Evolutionary conservation across 148 eudicot genomes (phyloP).

Genomic region (Arbutus unedo): DNA sequence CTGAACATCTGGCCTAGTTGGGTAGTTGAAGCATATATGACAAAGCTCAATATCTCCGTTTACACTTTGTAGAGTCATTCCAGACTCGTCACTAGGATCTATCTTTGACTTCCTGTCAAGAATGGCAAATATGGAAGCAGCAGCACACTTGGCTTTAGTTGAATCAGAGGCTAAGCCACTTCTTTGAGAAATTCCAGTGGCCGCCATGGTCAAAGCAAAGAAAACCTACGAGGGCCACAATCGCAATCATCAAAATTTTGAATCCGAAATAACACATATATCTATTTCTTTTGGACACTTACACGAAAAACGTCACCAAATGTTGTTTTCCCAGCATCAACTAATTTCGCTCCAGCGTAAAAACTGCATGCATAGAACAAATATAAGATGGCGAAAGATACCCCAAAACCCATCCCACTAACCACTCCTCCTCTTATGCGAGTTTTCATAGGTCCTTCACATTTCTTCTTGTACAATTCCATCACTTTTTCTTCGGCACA

Average conservation of each 20-base stretch:
- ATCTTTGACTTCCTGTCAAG: slow-evolving; percentile 63
- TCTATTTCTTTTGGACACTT: slow-evolving; percentile 17
- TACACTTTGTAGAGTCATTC: slow-evolving; percentile 40
- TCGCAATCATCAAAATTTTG: neutral
- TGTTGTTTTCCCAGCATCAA: slow-evolving; percentile 47
- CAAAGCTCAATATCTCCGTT: slow-evolving; percentile 59
- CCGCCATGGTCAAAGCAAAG: slow-evolving; percentile 60
- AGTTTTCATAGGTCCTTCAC: slow-evolving; percentile 45
- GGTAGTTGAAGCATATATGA: slow-evolving; percentile 51
- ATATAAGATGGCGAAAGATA: slow-evolving; percentile 38
- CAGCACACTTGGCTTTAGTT: slow-evolving; percentile 59
- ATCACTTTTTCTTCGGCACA: slow-evolving; percentile 63
- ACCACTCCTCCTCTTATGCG: slow-evolving; percentile 53
- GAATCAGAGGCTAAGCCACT: slow-evolving; percentile 43
- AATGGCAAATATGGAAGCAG: slow-evolving; percentile 52
- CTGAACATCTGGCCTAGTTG: too few species aligned
- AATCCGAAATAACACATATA: too few species aligned
- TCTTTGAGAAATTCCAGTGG: slow-evolving; percentile 44
- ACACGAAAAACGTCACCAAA: slow-evolving; percentile 50
- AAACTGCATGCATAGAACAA: slow-evolving; percentile 44
- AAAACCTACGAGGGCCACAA: slow-evolving; percentile 48
- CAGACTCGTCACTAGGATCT: slow-evolving; percentile 65
- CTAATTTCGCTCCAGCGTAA: slow-evolving; percentile 58
- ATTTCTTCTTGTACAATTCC: slow-evolving; percentile 47
- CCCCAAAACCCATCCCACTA: slow-evolving; percentile 52